phyloP scores from a whole-genome alignment of 257 asterid species.

The Fraxinus americana region DNA sequence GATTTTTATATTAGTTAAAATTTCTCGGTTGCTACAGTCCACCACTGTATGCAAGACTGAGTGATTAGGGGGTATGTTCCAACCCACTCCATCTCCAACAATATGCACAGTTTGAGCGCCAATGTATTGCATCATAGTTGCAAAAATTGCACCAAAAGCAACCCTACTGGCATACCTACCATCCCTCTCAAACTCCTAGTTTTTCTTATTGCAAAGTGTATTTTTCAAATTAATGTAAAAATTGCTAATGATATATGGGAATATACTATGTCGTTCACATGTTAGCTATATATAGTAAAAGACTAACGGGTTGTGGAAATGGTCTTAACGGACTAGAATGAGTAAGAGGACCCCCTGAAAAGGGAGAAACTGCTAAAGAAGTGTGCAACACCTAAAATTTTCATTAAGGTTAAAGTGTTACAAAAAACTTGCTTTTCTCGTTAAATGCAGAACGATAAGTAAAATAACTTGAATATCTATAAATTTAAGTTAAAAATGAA shows the following conservation, averaged over 20 bases:
- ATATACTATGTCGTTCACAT: background rate
- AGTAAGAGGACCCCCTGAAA: too few relatives aligned
- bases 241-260: too few relatives aligned
- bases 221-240: too few relatives aligned
- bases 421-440: too few relatives aligned
- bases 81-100: constrained; percentile 45
- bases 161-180: constrained; percentile 11
- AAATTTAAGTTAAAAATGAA: too few relatives aligned
- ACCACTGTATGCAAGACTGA: constrained; percentile 27
- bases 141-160: constrained; percentile 22
- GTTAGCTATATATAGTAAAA: background rate
- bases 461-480: too few relatives aligned
- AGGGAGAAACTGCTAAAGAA: too few relatives aligned
- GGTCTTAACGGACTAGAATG: background rate
- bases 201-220: background rate
- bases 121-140: constrained; percentile 19
- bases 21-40: too few relatives aligned
- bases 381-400: too few relatives aligned
- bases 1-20: too few relatives aligned
- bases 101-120: constrained; percentile 34
- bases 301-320: background rate
- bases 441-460: too few relatives aligned
- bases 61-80: constrained; percentile 35
- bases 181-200: constrained; percentile 2
- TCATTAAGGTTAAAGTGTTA: too few relatives aligned